phyloP scores from a whole-genome alignment of 2,329 filamentous ascomycete species.

The Penicillium glabrum region DNA sequence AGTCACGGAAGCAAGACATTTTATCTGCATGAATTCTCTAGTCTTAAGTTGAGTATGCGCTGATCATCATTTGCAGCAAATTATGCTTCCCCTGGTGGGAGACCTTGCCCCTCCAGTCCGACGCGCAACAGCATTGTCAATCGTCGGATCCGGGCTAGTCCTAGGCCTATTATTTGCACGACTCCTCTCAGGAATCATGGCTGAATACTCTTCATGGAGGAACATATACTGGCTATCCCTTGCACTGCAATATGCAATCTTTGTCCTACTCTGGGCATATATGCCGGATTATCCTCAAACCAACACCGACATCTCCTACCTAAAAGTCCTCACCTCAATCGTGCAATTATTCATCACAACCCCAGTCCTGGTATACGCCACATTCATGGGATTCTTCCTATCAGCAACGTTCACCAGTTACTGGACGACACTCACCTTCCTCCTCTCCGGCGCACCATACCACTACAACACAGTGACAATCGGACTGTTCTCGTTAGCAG shows the following conservation, averaged over 20 bases:
- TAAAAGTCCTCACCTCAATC: slow-evolving; percentile 65
- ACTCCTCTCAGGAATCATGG: slow-evolving; percentile 71
- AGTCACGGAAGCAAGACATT: background rate
- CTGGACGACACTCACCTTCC: slow-evolving; percentile 78
- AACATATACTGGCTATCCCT: slow-evolving; percentile 77
- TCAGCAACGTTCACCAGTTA: slow-evolving; percentile 64
- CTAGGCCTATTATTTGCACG: slow-evolving; percentile 75
- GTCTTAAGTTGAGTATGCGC: background rate
- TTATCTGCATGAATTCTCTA: background rate
- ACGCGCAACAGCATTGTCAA: slow-evolving; percentile 67
- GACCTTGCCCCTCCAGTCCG: slow-evolving; percentile 71
- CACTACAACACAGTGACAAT: slow-evolving; percentile 66
- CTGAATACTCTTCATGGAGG: slow-evolving; percentile 73
- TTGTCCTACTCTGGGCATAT: slow-evolving; percentile 65
- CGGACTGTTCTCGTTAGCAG: slow-evolving; percentile 76
- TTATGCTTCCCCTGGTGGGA: slow-evolving; percentile 78
- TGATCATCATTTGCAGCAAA: slow-evolving; percentile 40
- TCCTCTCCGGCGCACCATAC: slow-evolving; percentile 70
- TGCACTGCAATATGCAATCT: slow-evolving; percentile 67
- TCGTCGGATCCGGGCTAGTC: slow-evolving; percentile 73
- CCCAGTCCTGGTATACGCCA: slow-evolving; percentile 69
- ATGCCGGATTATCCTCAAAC: slow-evolving; percentile 81
- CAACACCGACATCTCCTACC: slow-evolving; percentile 67
- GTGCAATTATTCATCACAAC: slow-evolving; percentile 62
- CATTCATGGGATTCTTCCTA: slow-evolving; percentile 64